phyloP scores from a whole-genome alignment of 306 rosid genomes.

The Leucaena leucocephala region DNA sequence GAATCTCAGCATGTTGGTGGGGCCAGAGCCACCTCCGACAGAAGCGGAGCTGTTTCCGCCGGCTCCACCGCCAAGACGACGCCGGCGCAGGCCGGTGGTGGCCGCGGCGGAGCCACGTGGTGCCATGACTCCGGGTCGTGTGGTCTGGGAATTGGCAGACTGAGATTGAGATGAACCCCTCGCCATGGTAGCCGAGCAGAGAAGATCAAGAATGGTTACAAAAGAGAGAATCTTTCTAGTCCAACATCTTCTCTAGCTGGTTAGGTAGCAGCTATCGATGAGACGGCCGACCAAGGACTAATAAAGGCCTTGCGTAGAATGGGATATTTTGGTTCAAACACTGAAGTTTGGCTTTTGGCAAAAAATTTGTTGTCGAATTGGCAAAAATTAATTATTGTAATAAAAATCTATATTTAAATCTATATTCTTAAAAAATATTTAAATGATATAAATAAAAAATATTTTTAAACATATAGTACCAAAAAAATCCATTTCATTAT shows the following conservation, averaged over 20 bases:
- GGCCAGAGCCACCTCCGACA: conserved; percentile 43
- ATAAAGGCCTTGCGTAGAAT: too few species aligned
- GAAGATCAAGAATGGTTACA: not conserved
- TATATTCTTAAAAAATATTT: too few species aligned
- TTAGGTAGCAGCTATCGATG: not conserved
- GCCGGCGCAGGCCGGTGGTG: conserved; percentile 87
- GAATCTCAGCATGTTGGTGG: conserved; percentile 82
- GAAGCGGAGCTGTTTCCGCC: conserved; percentile 41
- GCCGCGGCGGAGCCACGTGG: conserved; percentile 97
- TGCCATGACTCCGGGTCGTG: conserved; percentile 72
- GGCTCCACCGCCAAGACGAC: conserved; percentile 54
- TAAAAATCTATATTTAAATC: too few species aligned
- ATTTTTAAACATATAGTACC: too few species aligned
- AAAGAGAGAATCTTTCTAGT: too few species aligned
- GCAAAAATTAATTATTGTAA: too few species aligned
- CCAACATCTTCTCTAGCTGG: not conserved
- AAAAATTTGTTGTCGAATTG: too few species aligned
- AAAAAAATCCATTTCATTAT: too few species aligned
- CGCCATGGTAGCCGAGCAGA: conserved; percentile 52
- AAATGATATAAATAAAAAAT: too few species aligned
- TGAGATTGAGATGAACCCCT: conserved; percentile 95
- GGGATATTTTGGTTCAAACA: too few species aligned
- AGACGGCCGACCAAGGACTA: too few species aligned
- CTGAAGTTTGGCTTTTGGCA: too few species aligned
- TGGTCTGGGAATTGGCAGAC: conserved; percentile 50